phyloP scores from a whole-genome alignment of 345 rosid species.

The Eucalyptus camaldulensis region DNA sequence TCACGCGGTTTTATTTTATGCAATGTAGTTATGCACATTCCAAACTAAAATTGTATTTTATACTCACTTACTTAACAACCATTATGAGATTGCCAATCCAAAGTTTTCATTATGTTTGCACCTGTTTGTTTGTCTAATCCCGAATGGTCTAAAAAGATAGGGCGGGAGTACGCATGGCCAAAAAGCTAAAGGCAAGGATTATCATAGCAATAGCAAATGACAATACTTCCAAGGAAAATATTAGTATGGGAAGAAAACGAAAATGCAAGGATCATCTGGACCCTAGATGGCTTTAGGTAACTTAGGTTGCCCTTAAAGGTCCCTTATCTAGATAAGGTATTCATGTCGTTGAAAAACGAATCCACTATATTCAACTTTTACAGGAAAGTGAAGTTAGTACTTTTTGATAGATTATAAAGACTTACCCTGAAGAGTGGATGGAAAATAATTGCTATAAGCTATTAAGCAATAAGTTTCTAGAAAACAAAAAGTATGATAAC shows the following conservation, averaged over 20 bases:
- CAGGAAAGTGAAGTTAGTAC: not conserved
- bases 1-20: not conserved
- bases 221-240: not conserved
- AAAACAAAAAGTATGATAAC: not conserved
- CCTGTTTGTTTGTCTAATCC: not conserved
- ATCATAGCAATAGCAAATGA: not conserved
- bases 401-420: not conserved
- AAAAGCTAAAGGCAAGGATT: not conserved
- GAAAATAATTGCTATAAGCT: not conserved
- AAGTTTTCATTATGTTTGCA: not conserved
- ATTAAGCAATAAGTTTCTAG: not conserved
- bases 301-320: not conserved
- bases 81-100: not conserved
- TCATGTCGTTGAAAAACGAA: not conserved
- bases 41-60: not conserved
- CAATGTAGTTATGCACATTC: not conserved
- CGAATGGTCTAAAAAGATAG: not conserved
- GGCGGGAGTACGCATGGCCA: not conserved
- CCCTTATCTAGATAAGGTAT: not conserved
- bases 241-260: not conserved
- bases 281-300: not conserved
- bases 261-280: not conserved
- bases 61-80: not conserved
- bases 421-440: not conserved
- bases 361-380: not conserved